Conservation (phyloP, 2,329 filamentous ascomycete genomes). For the Aureobasidium leucospermi region DNA sequence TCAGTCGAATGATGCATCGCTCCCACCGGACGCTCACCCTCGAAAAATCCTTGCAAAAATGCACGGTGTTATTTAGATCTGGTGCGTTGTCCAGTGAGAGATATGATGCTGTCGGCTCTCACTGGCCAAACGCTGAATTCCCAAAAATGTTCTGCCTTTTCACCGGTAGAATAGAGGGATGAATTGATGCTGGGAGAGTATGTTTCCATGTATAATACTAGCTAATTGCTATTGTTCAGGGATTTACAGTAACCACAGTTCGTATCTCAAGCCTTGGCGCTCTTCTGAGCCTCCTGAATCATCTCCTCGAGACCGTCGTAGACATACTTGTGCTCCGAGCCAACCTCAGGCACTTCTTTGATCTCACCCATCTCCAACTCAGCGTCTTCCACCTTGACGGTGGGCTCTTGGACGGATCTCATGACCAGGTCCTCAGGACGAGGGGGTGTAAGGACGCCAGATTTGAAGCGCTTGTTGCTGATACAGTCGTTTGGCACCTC, state of each 20-base stretch:
- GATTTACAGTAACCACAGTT: no score
- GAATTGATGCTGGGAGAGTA: not conserved
- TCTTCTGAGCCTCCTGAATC: not conserved
- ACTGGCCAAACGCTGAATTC: no score
- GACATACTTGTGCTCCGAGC: not conserved
- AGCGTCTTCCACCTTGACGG: not conserved
- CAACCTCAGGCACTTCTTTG: not conserved
- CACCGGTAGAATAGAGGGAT: not conserved
- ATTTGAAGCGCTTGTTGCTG: not conserved
- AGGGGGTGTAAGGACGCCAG: conserved; percentile 6
- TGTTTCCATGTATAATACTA: not conserved
- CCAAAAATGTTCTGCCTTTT: no score
- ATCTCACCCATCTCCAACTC: conserved; percentile 8
- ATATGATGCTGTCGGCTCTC: no score
- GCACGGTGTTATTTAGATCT: no score
- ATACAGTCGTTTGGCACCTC: not conserved
- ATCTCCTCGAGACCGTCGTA: conserved; percentile 8
- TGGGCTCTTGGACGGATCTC: not conserved
- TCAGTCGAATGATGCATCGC: no score
- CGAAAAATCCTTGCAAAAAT: no score
- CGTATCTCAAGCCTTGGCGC: not conserved
- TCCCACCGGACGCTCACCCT: no score
- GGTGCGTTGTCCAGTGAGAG: no score
- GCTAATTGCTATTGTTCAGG: not conserved
- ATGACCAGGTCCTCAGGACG: not conserved